Percentiles rank a stretch among this genome's conserved stretches.
Evolutionary conservation across 179 eudicot genomes (phyloP).

Genomic region (Silene noctiflora): DNA sequence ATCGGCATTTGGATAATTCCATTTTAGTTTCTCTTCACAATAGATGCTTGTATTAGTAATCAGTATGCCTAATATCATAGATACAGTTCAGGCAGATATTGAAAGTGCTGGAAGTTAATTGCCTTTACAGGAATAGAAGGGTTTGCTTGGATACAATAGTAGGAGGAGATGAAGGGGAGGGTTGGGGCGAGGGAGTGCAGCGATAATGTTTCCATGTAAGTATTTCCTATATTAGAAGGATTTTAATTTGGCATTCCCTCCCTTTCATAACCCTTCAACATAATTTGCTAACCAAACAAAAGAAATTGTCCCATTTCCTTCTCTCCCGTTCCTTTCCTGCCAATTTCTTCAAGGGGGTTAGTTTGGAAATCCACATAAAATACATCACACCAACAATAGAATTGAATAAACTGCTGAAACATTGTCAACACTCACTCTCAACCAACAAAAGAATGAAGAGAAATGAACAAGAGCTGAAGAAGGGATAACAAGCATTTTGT

Average conservation of each 20-base stretch:
- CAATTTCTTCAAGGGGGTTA: not conserved
- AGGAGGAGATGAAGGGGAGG: not conserved
- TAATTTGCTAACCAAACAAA: not conserved
- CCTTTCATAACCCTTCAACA: not conserved
- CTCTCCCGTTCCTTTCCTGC: not conserved
- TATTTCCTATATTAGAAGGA: not conserved
- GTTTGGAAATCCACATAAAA: not conserved
- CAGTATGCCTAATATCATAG: conserved; percentile 9
- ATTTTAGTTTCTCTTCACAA: not conserved
- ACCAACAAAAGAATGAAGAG: conserved; percentile 7
- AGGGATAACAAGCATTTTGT: not conserved
- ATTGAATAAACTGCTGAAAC: not conserved
- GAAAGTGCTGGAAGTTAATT: not conserved
- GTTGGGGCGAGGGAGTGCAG: not conserved
- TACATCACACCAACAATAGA: not conserved
- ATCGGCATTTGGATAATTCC: not conserved
- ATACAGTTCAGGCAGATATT: not conserved
- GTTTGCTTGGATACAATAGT: not conserved
- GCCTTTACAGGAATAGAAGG: not conserved
- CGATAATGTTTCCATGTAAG: not conserved
- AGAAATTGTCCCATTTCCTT: not conserved
- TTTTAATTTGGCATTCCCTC: too few relatives aligned
- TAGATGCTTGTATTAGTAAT: not conserved
- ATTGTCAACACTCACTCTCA: not conserved
- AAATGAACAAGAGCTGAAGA: not conserved